Conservation (phyloP, 148 eudicot species). For the Vaccinium myrtillus region DNA sequence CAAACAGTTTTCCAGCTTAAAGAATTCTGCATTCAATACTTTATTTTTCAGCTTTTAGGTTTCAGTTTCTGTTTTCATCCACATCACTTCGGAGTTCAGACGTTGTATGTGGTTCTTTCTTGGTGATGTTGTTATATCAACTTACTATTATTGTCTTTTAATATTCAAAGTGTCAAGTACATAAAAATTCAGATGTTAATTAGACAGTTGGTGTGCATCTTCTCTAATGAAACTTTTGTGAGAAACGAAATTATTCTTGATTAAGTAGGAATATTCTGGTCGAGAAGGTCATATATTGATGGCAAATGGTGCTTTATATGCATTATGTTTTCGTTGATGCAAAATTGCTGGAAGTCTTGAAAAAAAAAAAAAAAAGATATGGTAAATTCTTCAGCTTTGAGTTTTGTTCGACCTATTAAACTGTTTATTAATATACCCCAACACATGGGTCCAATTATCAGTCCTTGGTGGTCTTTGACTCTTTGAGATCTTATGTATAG, state of each 20-base stretch:
- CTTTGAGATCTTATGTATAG: neutral
- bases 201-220: neutral
- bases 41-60: neutral
- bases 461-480: neutral
- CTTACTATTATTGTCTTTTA: neutral
- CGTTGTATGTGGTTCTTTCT: neutral
- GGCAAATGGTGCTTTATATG: neutral
- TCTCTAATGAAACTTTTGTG: neutral
- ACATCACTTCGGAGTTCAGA: neutral
- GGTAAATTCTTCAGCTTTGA: neutral
- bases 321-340: neutral
- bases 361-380: neutral
- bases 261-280: conserved; percentile 6
- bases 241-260: neutral
- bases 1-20: neutral
- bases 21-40: neutral
- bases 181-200: neutral
- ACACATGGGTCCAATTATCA: neutral
- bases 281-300: neutral
- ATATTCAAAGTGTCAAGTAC: neutral
- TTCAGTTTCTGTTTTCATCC: neutral
- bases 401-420: neutral
- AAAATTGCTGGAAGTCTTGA: neutral
- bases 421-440: neutral
- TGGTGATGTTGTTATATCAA: neutral